Evolutionary conservation across 257 asterid genomes (phyloP), one percentile per base, ranked within the genome.

Genomic region (Lycium ferocissimum): DNA sequence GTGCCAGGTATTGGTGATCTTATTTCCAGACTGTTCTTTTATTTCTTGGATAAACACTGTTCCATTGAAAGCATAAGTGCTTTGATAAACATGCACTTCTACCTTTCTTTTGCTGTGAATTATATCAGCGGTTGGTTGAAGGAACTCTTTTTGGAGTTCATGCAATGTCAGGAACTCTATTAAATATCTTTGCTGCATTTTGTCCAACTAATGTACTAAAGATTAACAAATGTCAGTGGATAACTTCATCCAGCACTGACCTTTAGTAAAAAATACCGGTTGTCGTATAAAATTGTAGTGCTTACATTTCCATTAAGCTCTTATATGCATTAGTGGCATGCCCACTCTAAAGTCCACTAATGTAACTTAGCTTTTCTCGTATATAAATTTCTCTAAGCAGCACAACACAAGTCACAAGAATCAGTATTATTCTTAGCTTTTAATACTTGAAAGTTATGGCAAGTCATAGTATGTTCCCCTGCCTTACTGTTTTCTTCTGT

Each of bases 321-420:
- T 85, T 90, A 86, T 40, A 81, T 84, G 51, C 87, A 83, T 26
- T 88, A 92, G 95, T 94, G 98, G 94, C 61, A 81, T 66, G 65
- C 82, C 94, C 95, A 93, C 95, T 91, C 83, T 81, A n/a, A 83
- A 13, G 20, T 81, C 88, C 84, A 84, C 94, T 89, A 87, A 85
- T 88, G 69, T 84, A 62, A 3, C 63, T 76, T 51, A 26, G 26
- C 7, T 80, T 7, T 69, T 82, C 40, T 78, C 33, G 87, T 80
- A 17, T 93, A 94, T 93, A 93, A 90, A 92, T 87, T 85, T 88
- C 80, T 76, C 66, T 65, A 67, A 45, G 6, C 0, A 35, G 20
- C 33, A 1, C 83, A 45, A 63, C 66, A 20, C 73, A 84, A 37
- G n/a, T 84, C 80, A 89, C 18, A 84, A 78, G 18, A 11, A 56